Evolutionary conservation across 345 rosid genomes (phyloP).

Genomic region (Eucalyptus regnans): DNA sequence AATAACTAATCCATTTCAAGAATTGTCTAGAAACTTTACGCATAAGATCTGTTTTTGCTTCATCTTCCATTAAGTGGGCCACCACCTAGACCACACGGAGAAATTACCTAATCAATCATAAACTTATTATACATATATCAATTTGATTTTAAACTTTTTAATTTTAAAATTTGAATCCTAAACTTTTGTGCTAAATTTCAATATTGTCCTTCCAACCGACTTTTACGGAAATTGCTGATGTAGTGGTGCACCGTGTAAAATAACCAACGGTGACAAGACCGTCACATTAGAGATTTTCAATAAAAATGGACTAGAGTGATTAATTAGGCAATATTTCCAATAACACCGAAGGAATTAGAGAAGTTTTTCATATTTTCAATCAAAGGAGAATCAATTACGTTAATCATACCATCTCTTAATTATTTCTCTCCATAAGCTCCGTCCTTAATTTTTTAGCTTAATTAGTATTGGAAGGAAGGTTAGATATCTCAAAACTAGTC

Average conservation of each 20-base stretch:
- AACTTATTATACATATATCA: not conserved
- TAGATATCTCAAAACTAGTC: not conserved
- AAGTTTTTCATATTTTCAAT: not conserved
- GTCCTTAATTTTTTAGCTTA: not conserved
- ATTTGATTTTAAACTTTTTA: not conserved
- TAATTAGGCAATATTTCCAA: not conserved
- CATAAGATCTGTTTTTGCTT: not conserved
- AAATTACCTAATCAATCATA: not conserved
- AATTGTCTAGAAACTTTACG: not conserved
- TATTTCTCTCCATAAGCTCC: not conserved
- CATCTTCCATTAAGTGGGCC: not conserved
- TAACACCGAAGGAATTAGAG: not conserved
- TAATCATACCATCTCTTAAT: not conserved
- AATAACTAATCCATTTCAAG: not conserved
- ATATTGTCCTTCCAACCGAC: not conserved
- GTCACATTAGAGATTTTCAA: fast-evolving
- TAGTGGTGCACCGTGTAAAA: fast-evolving
- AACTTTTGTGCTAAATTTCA: not conserved
- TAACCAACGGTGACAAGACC: not conserved
- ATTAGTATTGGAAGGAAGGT: not conserved
- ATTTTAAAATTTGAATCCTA: not conserved
- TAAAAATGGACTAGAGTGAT: not conserved
- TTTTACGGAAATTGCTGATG: fast-evolving
- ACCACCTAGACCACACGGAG: not conserved
- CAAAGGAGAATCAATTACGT: not conserved